Conservation (phyloP, 2,329 filamentous ascomycete genomes). For the Catunica adiposa region DNA sequence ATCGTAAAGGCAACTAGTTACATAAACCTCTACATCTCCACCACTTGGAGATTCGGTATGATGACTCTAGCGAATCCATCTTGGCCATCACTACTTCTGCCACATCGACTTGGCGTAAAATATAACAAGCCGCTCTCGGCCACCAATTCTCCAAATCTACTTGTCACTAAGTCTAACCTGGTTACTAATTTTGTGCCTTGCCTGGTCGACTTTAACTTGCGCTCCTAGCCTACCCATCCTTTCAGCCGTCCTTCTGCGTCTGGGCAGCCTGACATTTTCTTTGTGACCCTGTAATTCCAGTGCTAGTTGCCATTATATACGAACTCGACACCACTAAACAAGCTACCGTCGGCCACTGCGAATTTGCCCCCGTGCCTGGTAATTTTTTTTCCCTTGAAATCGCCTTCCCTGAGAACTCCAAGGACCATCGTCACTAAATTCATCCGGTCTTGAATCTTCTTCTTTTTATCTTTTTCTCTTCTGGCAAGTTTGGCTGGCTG, state of each 20-base stretch:
- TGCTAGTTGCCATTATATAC: neutral
- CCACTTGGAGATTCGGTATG: neutral
- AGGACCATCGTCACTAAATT: neutral
- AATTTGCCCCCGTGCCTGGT: neutral
- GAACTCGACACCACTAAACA: neutral
- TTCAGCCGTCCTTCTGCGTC: neutral
- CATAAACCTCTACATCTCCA: neutral
- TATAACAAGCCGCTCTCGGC: neutral
- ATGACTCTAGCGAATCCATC: neutral
- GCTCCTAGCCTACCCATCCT: neutral
- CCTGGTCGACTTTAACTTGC: neutral
- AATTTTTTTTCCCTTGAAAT: constrained; percentile 2
- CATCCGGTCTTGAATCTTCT: neutral
- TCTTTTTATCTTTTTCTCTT: neutral
- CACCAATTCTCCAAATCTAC: neutral
- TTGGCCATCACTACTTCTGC: neutral
- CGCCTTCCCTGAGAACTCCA: neutral
- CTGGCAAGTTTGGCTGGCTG: neutral
- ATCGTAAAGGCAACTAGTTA: too few species aligned
- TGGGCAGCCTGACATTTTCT: neutral
- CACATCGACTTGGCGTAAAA: neutral
- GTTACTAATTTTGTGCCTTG: neutral
- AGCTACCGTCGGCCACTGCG: neutral
- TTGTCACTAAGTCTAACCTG: neutral
- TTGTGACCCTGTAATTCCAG: neutral